Evolutionary conservation across 331 rosid genomes (phyloP).

Genomic region (Pyracantha coccinea): DNA sequence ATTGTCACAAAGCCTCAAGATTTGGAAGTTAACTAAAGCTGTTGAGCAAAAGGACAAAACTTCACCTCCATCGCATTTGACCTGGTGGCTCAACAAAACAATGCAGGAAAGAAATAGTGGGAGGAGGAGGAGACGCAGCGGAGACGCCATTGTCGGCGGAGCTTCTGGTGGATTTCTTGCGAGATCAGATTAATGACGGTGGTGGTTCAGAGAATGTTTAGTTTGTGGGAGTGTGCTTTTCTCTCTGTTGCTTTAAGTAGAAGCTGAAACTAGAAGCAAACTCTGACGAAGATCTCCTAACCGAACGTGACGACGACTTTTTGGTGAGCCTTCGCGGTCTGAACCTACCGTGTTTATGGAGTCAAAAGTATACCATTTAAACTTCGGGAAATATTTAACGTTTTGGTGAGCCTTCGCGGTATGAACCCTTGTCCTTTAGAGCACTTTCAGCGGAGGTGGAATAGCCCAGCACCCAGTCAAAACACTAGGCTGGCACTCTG

Average conservation of each 20-base stretch:
- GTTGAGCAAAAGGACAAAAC: not conserved
- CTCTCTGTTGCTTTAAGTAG: not conserved
- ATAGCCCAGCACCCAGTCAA: too few species aligned
- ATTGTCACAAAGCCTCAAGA: not conserved
- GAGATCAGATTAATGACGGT: not conserved
- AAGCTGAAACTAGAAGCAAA: not conserved
- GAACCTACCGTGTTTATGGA: not conserved
- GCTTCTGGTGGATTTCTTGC: not conserved
- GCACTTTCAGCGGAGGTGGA: too few species aligned
- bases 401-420: too few species aligned
- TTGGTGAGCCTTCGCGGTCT: not conserved
- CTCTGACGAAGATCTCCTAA: not conserved
- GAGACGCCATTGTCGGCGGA: slow-evolving; percentile 33
- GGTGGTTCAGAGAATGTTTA: not conserved
- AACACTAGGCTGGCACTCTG: too few species aligned
- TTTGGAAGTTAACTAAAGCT: not conserved
- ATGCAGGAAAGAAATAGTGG: slow-evolving; percentile 44
- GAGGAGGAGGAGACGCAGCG: slow-evolving; percentile 25
- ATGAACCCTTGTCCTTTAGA: too few species aligned
- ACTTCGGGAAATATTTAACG: too few species aligned
- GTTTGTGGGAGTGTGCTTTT: not conserved
- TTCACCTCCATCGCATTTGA: slow-evolving; percentile 46
- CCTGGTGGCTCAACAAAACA: slow-evolving; percentile 40
- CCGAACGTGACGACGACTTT: not conserved
- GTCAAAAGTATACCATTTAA: too few species aligned